These are phyloP conservation scores for Ananas comosus DNA, from an alignment of 176 grass and related monocot species.

Conservation along the genomic window DNA sequence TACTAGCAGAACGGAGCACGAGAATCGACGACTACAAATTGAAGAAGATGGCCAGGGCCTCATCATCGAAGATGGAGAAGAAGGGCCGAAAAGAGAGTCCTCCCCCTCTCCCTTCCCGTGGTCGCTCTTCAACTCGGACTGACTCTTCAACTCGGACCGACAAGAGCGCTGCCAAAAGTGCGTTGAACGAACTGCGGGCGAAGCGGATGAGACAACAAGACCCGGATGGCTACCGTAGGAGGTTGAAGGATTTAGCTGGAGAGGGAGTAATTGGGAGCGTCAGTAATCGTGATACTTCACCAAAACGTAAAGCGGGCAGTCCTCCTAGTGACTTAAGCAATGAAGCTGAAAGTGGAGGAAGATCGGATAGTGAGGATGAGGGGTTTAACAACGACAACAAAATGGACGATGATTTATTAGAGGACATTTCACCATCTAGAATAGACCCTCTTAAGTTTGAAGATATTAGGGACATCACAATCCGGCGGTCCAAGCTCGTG, in stretches of 20 bases:
- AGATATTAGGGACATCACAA: slow-evolving; percentile 70
- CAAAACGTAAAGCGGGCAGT: slow-evolving; percentile 34
- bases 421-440: slow-evolving; percentile 40
- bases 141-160: slow-evolving; percentile 42
- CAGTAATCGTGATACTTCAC: slow-evolving; percentile 9
- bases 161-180: slow-evolving; percentile 47
- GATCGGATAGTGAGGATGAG: slow-evolving; percentile 37
- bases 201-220: slow-evolving; percentile 62
- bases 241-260: slow-evolving; percentile 32
- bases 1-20: slow-evolving; percentile 50
- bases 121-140: slow-evolving; percentile 29
- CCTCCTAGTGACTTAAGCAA: slow-evolving; percentile 57
- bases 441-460: slow-evolving; percentile 65
- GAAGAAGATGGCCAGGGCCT: slow-evolving; percentile 54
- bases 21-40: slow-evolving; percentile 56
- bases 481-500: slow-evolving; percentile 65
- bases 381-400: slow-evolving; percentile 37
- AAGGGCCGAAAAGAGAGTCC: slow-evolving; percentile 50
- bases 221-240: slow-evolving; percentile 38
- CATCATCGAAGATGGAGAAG: slow-evolving; percentile 49
- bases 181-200: slow-evolving; percentile 50
- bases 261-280: slow-evolving; percentile 7
- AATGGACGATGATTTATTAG: slow-evolving; percentile 65
- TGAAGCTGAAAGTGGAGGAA: slow-evolving; percentile 36
- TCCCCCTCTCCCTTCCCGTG: slow-evolving; percentile 34